Evolutionary conservation across 2,329 filamentous ascomycete genomes (phyloP).

Genomic region (Elsinoe necatrix): DNA sequence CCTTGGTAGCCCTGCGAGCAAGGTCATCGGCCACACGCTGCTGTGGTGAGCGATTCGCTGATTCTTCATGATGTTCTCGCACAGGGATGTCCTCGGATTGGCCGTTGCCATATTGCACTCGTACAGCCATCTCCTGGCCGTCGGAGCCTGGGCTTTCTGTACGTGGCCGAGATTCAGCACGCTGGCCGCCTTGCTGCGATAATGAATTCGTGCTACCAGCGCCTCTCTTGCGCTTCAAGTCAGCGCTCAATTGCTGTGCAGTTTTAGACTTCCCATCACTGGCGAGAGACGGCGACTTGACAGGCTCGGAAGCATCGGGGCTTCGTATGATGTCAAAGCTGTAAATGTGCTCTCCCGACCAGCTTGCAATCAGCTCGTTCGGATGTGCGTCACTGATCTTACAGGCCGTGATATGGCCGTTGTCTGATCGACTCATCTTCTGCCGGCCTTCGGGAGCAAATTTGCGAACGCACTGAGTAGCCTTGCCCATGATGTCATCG

Average conservation of each 20-base stretch:
- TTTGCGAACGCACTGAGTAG: constrained; percentile 57
- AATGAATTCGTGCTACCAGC: constrained; percentile 34
- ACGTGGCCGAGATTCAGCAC: constrained; percentile 39
- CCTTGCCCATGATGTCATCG: constrained; percentile 48
- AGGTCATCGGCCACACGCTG: constrained; percentile 49
- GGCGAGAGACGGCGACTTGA: background rate
- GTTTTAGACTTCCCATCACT: background rate
- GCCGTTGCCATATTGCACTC: constrained; percentile 52
- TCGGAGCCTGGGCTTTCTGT: constrained; percentile 32
- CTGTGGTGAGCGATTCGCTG: constrained; percentile 37
- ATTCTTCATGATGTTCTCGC: constrained; percentile 19
- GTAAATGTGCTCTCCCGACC: constrained; percentile 56
- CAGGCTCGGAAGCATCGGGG: constrained; percentile 39
- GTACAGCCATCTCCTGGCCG: constrained; percentile 39
- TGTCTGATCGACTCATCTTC: constrained; percentile 45
- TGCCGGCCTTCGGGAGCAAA: constrained; percentile 56
- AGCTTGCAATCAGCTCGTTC: constrained; percentile 59
- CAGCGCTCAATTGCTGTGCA: constrained; percentile 20
- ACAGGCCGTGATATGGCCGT: constrained; percentile 60
- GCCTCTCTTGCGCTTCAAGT: constrained; percentile 52
- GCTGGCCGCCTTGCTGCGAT: constrained; percentile 26
- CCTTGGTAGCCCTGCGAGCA: constrained; percentile 45
- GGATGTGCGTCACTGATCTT: constrained; percentile 63
- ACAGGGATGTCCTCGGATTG: constrained; percentile 52
- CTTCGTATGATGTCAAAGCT: constrained; percentile 56